phyloP scores from a whole-genome alignment of 352 stramenopile genomes.

The Pythium rishiriense region DNA sequence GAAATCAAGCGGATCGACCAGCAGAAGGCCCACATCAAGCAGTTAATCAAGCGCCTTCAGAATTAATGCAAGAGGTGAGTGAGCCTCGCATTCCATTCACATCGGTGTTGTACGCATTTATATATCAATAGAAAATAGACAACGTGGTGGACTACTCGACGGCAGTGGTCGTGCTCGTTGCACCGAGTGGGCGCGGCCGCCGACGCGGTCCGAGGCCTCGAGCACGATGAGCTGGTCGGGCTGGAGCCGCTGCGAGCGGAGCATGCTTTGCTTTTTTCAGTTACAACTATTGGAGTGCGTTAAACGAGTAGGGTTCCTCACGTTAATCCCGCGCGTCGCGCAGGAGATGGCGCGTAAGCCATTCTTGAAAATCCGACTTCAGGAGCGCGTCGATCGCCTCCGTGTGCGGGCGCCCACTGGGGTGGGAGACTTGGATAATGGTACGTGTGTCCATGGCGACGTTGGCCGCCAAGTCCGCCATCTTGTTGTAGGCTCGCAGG shows the following conservation, averaged over 20 bases:
- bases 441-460: neutral
- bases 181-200: conserved; percentile 53
- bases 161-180: no score
- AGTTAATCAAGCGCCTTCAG: conserved; percentile 26
- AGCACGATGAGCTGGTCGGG: conserved; percentile 43
- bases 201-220: conserved; percentile 49
- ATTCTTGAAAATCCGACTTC: neutral
- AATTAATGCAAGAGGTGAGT: no score
- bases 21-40: conserved; percentile 32
- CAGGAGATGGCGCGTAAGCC: neutral
- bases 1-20: conserved; percentile 34
- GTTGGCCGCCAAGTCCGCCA: neutral
- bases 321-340: no score
- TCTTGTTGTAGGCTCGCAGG: neutral
- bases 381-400: neutral
- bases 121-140: no score
- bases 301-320: no score
- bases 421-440: neutral
- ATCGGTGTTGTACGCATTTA: no score
- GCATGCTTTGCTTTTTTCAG: conserved; percentile 23
- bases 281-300: no score
- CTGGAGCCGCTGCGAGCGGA: conserved; percentile 34
- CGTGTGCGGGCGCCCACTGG: neutral
- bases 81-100: no score
- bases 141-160: no score